Evolutionary conservation across 805 yeast species (phyloP), one percentile per base, ranked within the genome.

Genomic region (Huiozyma naganishii): DNA sequence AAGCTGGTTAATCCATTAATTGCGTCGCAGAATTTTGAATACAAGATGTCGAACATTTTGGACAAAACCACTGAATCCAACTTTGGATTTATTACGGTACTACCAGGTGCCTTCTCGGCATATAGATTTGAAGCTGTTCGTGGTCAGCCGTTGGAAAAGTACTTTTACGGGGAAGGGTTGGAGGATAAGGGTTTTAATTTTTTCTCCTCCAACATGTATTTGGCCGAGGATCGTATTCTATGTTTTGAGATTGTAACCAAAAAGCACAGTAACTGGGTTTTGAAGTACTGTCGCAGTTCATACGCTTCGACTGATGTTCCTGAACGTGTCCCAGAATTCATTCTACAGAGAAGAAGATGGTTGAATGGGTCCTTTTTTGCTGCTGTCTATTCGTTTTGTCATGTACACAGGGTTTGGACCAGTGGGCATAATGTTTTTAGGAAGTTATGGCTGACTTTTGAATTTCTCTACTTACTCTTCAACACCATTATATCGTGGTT

Each of bases 101-200:
- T 92, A 43, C 97, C 97, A 0, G 97, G 97, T 55, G 97, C 97
- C 0, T 89, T 92, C 55, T 84, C 95, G 11, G 98, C 97, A 0
- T 90, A 92, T 61, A 70, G 97, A 47, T 89, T 80, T 55, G 75
- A 70, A 33, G 97, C 97, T 0, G 69, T 90, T 33, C 70, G 77
- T 48, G 96, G 96, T 6, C 75, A 76, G 36, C 98, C 98, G 3
- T 65, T 90, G 47, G 86, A 81, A 46, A 85, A 87, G 60, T 90
- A 90, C 61, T 82, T 92, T 65, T 85, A 87, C 62, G 97, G 97
- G 51, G 97, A 90, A 62, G 82, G 80, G 45, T 70, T 89, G 50
- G 71, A 68, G 46, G 81, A 80, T 45, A 69, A 70, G 29, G 76
- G 78, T 37, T 76, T 79, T 32, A 95, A 95, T 37, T 79, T 90